Percentiles rank a stretch among this genome's conserved stretches.
Conservation (phyloP, 805 yeast species). For the Lipomyces oligophaga region DNA sequence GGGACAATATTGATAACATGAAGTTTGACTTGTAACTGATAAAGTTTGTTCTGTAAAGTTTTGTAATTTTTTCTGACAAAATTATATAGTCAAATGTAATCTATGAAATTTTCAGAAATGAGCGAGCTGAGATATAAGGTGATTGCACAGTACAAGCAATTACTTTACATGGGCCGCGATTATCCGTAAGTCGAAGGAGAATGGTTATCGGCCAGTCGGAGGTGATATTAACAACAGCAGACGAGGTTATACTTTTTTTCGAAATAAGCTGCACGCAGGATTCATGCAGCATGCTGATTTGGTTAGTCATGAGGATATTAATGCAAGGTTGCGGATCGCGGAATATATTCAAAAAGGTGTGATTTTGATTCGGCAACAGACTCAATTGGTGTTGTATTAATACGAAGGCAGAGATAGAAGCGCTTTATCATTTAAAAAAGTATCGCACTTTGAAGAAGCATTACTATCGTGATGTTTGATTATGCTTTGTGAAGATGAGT, state of each 20-base stretch:
- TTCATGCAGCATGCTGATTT: constrained; percentile 34
- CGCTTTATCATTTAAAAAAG: constrained; percentile 37
- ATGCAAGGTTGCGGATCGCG: constrained; percentile 36
- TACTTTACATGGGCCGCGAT: constrained; percentile 40
- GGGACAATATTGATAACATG: too few relatives aligned
- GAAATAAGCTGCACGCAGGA: constrained; percentile 34
- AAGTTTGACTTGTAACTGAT: too few relatives aligned
- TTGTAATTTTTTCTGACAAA: too few relatives aligned
- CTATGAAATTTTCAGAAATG: too few relatives aligned
- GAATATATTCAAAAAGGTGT: constrained; percentile 38
- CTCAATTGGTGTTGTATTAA: neutral
- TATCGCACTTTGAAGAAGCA: constrained; percentile 39
- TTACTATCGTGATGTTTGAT: constrained; percentile 28
- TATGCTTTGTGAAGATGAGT: neutral
- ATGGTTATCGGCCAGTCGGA: neutral
- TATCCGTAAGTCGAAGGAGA: constrained; percentile 37
- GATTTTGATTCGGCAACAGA: neutral
- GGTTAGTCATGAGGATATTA: constrained; percentile 32
- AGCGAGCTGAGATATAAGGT: constrained; percentile 15
- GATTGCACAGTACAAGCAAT: constrained; percentile 36
- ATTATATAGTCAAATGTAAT: too few relatives aligned
- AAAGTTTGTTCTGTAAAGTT: too few relatives aligned
- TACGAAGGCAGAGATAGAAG: constrained; percentile 35
- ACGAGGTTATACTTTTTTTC: constrained; percentile 36
- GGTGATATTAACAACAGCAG: constrained; percentile 1